These are phyloP conservation scores for Phanerochaete carnosa DNA, from an alignment of 768 basidiomycete genomes.

Conservation along the genomic window DNA sequence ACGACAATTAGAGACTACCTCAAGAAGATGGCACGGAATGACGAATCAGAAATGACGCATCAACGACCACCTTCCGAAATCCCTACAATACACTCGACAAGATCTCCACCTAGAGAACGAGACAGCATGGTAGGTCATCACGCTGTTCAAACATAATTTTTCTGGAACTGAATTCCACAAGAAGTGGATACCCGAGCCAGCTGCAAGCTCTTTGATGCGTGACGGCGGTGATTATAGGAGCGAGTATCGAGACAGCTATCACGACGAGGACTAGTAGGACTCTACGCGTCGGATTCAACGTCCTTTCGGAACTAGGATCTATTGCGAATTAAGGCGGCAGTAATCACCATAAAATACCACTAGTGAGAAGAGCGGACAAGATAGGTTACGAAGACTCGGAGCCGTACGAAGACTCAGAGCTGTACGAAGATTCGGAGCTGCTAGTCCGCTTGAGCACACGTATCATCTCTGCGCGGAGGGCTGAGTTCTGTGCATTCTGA, in stretches of 20 bases:
- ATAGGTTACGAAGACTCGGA: not conserved
- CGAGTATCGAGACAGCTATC: slow-evolving; percentile 29
- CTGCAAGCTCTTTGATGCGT: slow-evolving; percentile 24
- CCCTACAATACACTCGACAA: slow-evolving; percentile 3
- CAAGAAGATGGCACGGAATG: slow-evolving; percentile 45
- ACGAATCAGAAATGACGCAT: not conserved
- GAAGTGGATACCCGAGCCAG: slow-evolving; percentile 33
- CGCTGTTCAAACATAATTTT: too few species aligned
- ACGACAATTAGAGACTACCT: slow-evolving; percentile 68
- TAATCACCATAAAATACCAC: not conserved
- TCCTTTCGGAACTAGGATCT: not conserved
- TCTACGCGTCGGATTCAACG: not conserved
- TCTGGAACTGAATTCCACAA: slow-evolving; percentile 16
- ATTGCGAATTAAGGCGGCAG: not conserved
- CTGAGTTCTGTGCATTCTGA: not conserved
- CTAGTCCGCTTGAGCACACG: slow-evolving; percentile 40
- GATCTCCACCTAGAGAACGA: slow-evolving; percentile 17
- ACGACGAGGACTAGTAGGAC: slow-evolving; percentile 24
- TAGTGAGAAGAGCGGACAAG: not conserved
- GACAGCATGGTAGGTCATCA: slow-evolving; percentile 15
- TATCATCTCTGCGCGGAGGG: slow-evolving; percentile 45
- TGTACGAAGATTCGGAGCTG: slow-evolving; percentile 3
- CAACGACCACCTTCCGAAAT: slow-evolving; percentile 5
- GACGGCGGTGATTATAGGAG: slow-evolving; percentile 18
- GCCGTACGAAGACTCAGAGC: not conserved